A percentile compares a stretch with the other conserved stretches of the same genome.
These are phyloP conservation scores for Xylaria grammica DNA, from an alignment of 495 filamentous ascomycete species.

Conservation along the genomic window DNA sequence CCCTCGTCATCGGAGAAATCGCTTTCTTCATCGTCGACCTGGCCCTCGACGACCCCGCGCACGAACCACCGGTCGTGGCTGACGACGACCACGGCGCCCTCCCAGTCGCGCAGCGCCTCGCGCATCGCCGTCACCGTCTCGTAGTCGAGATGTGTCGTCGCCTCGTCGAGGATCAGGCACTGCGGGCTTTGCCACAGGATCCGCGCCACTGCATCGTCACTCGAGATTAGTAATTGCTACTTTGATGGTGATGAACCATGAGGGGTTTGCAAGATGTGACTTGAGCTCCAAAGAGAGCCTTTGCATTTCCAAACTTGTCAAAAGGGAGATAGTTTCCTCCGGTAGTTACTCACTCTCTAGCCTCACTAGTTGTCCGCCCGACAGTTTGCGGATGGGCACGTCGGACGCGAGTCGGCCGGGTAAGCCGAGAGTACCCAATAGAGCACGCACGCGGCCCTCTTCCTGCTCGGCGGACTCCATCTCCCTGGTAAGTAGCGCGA, in stretches of 20 bases:
- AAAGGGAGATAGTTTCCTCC: neutral
- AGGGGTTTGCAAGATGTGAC: no score
- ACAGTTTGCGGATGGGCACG: slow-evolving; percentile 69
- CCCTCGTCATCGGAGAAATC: slow-evolving; percentile 51
- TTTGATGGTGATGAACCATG: neutral
- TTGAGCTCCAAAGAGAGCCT: no score
- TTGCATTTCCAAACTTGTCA: neutral
- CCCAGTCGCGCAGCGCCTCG: slow-evolving; percentile 66
- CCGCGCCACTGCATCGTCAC: slow-evolving; percentile 55
- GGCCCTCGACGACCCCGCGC: slow-evolving; percentile 69
- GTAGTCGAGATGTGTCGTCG: slow-evolving; percentile 84
- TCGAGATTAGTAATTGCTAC: neutral
- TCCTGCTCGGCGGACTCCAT: slow-evolving; percentile 50
- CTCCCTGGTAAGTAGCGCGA: slow-evolving; percentile 61
- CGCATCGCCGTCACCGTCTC: slow-evolving; percentile 74
- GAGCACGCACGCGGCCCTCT: slow-evolving; percentile 65
- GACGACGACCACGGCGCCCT: slow-evolving; percentile 73
- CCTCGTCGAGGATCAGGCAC: slow-evolving; percentile 79
- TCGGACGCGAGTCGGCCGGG: slow-evolving; percentile 69
- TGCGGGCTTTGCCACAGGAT: slow-evolving; percentile 72
- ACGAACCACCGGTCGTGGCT: slow-evolving; percentile 81
- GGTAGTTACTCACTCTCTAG: slow-evolving; percentile 48
- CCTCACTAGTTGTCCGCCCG: slow-evolving; percentile 80
- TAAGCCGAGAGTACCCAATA: slow-evolving; percentile 69
- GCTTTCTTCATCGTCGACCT: slow-evolving; percentile 58